Evolutionary conservation across 768 basidiomycete genomes (phyloP), one percentile per base, ranked within the genome.

Genomic region (Macrolepiota fuliginosa): DNA sequence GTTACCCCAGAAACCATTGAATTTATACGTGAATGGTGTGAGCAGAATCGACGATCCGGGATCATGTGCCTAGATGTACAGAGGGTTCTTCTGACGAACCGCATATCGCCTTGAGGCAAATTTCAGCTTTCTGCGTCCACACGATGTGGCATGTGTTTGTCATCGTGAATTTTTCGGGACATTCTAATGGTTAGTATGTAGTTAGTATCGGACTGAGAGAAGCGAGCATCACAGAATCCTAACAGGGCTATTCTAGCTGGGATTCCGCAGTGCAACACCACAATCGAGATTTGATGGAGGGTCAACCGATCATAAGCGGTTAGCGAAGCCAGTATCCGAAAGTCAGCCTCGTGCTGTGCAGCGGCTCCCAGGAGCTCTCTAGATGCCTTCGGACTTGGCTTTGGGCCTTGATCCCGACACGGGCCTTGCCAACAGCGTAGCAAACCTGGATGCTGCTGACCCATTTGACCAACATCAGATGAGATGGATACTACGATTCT

Each of bases 231-330:
- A 4, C 22, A 37, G 36, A 49, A 39, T 50, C 47, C 35, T 25
- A 39, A n/a, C 56, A 58, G 46, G 56, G 46, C 24, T 15, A 36
- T 50, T 58, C 47, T 25, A 50, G 46, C 25, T 58, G 19, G 56
- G 47, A 58, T 58, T 58, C 56, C 13, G 13, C 22, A 12, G 19
- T 58, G 3, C 54, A 55, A 17, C 37, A 17, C 37, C 50, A 36
- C 24, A 59, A 59, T 59, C 58, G 36, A 59, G 58, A 59, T 59
- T n/a, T 52, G 50, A 42, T 57, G 40, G 11, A 56, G 56, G 32
- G 27, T 29, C 17, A 45, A 47, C 7, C 22, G 46, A 49, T 49
- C 47, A 27, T 13, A 49, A 49, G 47, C 47, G 47, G 47, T 12
- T 49, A 49, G 47, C 25, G 24, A 27, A 27, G 22, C 15, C 51